Evolutionary conservation across 352 stramenopile species (phyloP), one percentile per base, ranked within the genome.

Genomic region (Pelagophyceae sp.): DNA sequence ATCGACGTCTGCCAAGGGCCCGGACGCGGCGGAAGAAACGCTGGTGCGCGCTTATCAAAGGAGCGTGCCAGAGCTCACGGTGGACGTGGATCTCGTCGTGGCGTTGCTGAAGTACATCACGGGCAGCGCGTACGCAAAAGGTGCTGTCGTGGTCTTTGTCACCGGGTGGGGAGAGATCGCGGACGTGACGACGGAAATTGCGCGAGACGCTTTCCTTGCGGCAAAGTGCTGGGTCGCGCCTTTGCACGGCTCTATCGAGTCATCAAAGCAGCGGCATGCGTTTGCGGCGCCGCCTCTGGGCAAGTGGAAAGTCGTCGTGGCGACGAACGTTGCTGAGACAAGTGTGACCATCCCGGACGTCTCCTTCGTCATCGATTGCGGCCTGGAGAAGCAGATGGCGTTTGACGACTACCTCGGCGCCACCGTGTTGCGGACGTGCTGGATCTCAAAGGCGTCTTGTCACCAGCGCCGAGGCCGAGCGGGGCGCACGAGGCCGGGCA

Each of bases 261-360:
- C 87, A 2, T 81, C 91, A n/a, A 91, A 97, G 50, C 96, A 99
- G 82, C 85, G 90, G 19, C 82, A 82, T 15, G 94, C 98, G 25
- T 99, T 99, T 82, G 80, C 89, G 58, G 87, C 89, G 76, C 80
- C 84, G 69, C 76, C 80, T 27, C 78, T 50, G 72, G 90, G 76
- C 77, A 82, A 67, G 32, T 90, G 81, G 20, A 94, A 98, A 64
- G 87, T 98, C 38, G 94, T 98, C 31, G 86, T 96, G 27, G 87
- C 91, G 20, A 98, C 95, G 2, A 98, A 98, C 80, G 95, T 98
- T 72, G 83, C 84, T 33, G 84, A 90, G 75, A 86, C 94, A 45
- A 98, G 93, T 29, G 94, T 99, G 78, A 99, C 95, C 1, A 98
- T 98, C 83, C 93, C 93, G 38, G 95, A 96, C 77, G 90, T 98